Evolutionary conservation across 73 alveolate genomes (phyloP), one percentile per base, ranked within the genome.

Genomic region (Paramecium octaurelia): DNA sequence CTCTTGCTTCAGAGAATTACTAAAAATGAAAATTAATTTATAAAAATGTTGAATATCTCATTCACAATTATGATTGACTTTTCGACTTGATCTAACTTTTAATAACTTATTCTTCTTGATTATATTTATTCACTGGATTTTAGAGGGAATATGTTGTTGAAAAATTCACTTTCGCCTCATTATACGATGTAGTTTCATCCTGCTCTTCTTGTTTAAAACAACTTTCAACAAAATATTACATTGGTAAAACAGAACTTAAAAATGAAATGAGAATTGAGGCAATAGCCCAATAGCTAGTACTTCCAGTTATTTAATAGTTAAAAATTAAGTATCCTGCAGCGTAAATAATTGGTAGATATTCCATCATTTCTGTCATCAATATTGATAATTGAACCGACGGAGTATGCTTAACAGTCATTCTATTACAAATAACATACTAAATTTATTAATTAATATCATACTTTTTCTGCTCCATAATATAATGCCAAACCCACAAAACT

Each of bases 321-420:
- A 80, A 80, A 21, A 80, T 80, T 23, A 42, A 46, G 12, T 42
- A 44, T 24, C 91, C 91, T 10, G 57, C 73, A 0, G 91, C 91
- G 44, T 31, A 80, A 6, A 80, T 80, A 8, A 80, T 80, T 6
- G 91, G 91, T 34, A 80, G 34, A 80, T 80, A 80, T 23, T 80
- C 91, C 70, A 80, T 80, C 91, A 80, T 80, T 80, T 80, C 91
- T 14, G 91, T 80, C 91, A 80, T 80, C 29, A 80, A 44, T 21
- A 80, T 44, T 80, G 91, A 80, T 23, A 80, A 35, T 44, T 80
- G 12, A 12, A 80, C 50, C 4, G 91, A 80, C 0, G 91, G 91
- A 42, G 91, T 80, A 44, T 80, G 70, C 18, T 80, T 80, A 3
- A 80, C 91, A 43, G 57, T 16, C 88, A 38, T 75, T 75, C 88